These are phyloP conservation scores for Fragaria ananassa DNA, from an alignment of 306 rosid species.

Conservation along the genomic window DNA sequence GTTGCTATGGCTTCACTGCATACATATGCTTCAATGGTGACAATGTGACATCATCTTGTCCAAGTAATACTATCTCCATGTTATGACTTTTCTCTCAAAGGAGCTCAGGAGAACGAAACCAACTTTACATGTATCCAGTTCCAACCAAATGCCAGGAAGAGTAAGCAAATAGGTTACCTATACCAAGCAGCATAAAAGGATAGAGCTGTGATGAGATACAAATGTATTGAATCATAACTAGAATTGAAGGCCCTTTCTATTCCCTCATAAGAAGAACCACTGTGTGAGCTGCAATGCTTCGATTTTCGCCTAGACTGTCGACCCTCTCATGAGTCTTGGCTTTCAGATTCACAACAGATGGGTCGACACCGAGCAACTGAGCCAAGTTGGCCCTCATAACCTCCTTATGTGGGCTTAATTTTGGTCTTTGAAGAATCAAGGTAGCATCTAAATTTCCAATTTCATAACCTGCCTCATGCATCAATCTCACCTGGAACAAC, in stretches of 20 bases:
- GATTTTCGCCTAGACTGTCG: conserved; percentile 92
- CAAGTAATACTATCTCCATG: not conserved
- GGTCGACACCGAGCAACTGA: conserved; percentile 82
- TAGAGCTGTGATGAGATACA: not conserved
- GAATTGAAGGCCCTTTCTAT: conserved; percentile 23
- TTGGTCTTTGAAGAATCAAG: conserved; percentile 90
- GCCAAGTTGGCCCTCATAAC: conserved; percentile 80
- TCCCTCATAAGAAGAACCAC: conserved; percentile 91
- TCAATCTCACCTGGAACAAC: conserved; percentile 70
- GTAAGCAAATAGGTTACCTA: not conserved
- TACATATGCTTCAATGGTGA: not conserved
- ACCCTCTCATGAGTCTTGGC: conserved; percentile 98
- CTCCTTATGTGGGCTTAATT: conserved; percentile 94
- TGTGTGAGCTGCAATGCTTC: conserved; percentile 97
- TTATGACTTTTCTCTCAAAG: not conserved
- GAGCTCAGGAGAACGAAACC: not conserved
- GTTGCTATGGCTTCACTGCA: not conserved
- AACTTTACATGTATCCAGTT: conserved; percentile 9
- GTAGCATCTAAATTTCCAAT: conserved; percentile 90
- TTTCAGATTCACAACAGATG: conserved; percentile 79
- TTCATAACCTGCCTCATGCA: conserved; percentile 91
- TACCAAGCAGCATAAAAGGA: not conserved
- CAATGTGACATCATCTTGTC: not conserved
- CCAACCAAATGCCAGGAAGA: conserved; percentile 2
- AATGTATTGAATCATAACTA: not conserved